Base-by-base conservation (phyloP, 2,329 filamentous ascomycete species). In the Emydomyces testavorans region DNA sequence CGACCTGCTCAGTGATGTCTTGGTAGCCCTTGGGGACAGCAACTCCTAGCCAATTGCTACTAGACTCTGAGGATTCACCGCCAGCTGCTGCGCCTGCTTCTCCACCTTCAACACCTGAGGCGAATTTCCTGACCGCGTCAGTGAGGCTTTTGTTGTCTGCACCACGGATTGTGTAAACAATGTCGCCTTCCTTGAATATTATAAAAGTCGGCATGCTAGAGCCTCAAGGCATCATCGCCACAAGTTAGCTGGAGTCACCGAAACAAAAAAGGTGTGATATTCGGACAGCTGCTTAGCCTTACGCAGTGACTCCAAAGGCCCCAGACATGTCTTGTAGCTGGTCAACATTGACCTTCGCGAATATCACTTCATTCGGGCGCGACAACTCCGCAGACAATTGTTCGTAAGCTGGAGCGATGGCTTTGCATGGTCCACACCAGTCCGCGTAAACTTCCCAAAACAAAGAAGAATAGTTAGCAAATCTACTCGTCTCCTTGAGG, bases 291-390 rank as follows among this genome's bases (percentile, higher is more conserved):
- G 15, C 11, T 18, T 51, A 24, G 31, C 65, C 75, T 57, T 68
- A 80, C 67, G 78, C 77, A 16, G 79, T 80, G 60, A 96, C 74
- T 54, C 73, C 72, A 69, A 94, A 92, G 56, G 80, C 78, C 51
- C 76, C 63, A 13, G 85, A 79, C 53, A 96, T 78, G 31, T 85
- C 79, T 59, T 79, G 73, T 62, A 92, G 83, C 43, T 75, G 66
- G 57, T 94, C 87, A 52, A 79, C 83, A 72, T 96, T 82, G 70
- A 95, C 76, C 71, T 92, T 94, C 63, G 80, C 79, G 64, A 96
- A 95, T 28, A 82, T 85, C 57, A 94, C 81, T 54, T 76, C 71
- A 56, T 81, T 79, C 13, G 82, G 77, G 44, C 80, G 77, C 15
- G 85, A 83, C 38, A 94, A 75, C 52, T 80, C 75, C 37, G 68